phyloP scores from a whole-genome alignment of 164 flowering plant species.

The grape (Vitis vinifera) region ASM3070453v1 NC_081806.1:2802001-2802500 shows the following conservation, averaged over 20 bases:
- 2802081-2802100: too few species aligned
- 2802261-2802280: too few species aligned
- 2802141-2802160: too few species aligned
- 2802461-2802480: conserved; percentile 57
- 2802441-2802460: conserved; percentile 41
- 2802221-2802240: neutral
- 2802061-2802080: too few species aligned
- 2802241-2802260: neutral
- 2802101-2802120: neutral
- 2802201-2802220: neutral
- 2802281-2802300: neutral
- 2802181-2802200: neutral
- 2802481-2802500: conserved; percentile 41
- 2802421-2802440: conserved; percentile 56
- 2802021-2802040: too few species aligned
- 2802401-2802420: conserved; percentile 65
- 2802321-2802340: neutral
- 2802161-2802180: neutral
- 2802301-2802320: neutral
- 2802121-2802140: neutral
- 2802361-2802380: conserved; percentile 61
- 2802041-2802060: too few species aligned
- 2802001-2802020: too few species aligned
- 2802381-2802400: conserved; percentile 60
- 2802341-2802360: neutral